These are phyloP conservation scores for Teratosphaeria viscida DNA, from an alignment of 2,329 filamentous ascomycete species.

Conservation along the genomic window DNA sequence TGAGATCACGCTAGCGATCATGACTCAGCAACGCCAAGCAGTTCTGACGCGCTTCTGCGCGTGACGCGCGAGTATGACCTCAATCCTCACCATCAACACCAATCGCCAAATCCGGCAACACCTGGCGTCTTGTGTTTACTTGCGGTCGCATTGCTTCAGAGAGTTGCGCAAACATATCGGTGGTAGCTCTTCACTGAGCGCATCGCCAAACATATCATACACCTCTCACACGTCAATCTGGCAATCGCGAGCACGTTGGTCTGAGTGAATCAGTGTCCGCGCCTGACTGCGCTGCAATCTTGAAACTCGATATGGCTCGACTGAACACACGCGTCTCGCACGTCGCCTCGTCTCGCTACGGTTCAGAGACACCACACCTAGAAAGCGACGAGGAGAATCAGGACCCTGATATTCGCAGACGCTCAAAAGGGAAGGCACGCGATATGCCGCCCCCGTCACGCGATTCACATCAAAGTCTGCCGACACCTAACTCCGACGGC, in stretches of 20 bases:
- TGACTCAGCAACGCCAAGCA: background rate
- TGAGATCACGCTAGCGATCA: background rate
- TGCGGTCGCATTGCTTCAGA: background rate
- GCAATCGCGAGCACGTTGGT: background rate
- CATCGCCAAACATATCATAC: background rate
- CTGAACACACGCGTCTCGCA: constrained; percentile 11
- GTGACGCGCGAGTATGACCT: background rate
- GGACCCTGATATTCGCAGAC: constrained; percentile 15
- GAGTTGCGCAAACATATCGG: background rate
- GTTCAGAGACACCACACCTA: constrained; percentile 8
- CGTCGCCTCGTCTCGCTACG: constrained; percentile 9
- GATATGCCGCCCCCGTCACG: constrained; percentile 26
- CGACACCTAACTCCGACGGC: constrained; percentile 30
- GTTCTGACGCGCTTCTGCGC: background rate
- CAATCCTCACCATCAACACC: background rate
- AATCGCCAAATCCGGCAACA: background rate
- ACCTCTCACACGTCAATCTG: background rate
- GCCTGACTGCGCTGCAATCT: background rate
- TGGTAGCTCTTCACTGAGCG: background rate
- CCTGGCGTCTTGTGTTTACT: background rate
- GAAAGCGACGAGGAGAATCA: constrained; percentile 38
- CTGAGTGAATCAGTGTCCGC: background rate
- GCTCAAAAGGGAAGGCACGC: constrained; percentile 34
- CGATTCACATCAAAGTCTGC: constrained; percentile 13
- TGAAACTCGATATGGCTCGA: constrained; percentile 15